Percentiles rank a stretch among this genome's conserved stretches.
Evolutionary conservation across 176 grass and related monocot genomes (phyloP).

Genomic region (Juncus inflexus): DNA sequence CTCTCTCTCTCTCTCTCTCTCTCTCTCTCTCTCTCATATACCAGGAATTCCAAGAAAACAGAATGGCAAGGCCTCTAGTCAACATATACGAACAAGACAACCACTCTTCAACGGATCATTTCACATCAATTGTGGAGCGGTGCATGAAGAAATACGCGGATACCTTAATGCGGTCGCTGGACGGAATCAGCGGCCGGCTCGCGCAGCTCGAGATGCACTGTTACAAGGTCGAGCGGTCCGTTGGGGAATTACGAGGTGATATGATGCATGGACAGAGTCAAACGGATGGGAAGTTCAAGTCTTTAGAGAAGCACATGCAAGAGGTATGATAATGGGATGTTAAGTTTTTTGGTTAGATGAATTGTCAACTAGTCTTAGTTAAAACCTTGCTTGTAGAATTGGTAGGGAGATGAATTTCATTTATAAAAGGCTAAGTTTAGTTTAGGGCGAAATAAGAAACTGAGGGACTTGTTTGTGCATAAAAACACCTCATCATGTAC

Average conservation of each 20-base stretch:
- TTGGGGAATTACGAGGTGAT: slow-evolving; percentile 74
- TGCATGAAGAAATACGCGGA: slow-evolving; percentile 99
- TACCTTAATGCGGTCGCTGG: slow-evolving; percentile 65
- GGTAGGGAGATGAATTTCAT: background rate
- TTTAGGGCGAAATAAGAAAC: too few relatives aligned
- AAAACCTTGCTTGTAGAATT: background rate
- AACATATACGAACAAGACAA: slow-evolving; percentile 63
- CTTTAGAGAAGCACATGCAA: slow-evolving; percentile 73
- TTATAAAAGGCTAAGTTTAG: too few relatives aligned
- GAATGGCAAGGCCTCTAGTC: slow-evolving; percentile 51
- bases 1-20: too few relatives aligned
- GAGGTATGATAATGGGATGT: slow-evolving; percentile 43
- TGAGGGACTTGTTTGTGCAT: too few relatives aligned
- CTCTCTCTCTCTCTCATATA: background rate
- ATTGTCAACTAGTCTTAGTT: background rate
- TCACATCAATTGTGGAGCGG: slow-evolving; percentile 61
- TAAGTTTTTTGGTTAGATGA: slow-evolving; percentile 3
- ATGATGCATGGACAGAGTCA: slow-evolving; percentile 70
- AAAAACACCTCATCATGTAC: too few relatives aligned
- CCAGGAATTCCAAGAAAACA: slow-evolving; percentile 66
- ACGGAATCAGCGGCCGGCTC: slow-evolving; percentile 73
- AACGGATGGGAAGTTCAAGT: slow-evolving; percentile 52
- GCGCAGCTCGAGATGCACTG: slow-evolving; percentile 84
- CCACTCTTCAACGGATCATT: slow-evolving; percentile 38
- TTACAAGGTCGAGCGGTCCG: slow-evolving; percentile 78